Base-by-base conservation (phyloP, 108 stramenopile genomes). In the Pseudonitzschia delicatissima region DNA sequence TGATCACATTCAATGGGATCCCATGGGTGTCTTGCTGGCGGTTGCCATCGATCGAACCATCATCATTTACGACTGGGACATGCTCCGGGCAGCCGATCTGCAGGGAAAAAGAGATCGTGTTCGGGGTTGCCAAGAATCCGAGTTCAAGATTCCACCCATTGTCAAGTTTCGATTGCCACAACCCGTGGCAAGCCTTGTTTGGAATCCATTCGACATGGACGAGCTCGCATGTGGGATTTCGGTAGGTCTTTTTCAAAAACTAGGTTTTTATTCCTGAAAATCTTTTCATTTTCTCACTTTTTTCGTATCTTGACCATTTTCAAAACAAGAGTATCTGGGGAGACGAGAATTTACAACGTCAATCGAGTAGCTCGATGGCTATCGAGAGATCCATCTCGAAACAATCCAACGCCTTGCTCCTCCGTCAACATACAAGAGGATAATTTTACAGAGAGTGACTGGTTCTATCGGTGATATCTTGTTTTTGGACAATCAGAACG, bases 51-150 rank as follows among this genome's bases (percentile, higher is more conserved):
- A 34, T 21, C 15, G 37, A 18, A 37, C 25, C 7, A 70, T 82
- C 11, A 25, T 42, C 33, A 68, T 80, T 52, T 82, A 74, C 52
- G 76, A 82, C 62, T 82, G 81, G 81, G 81, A 82, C 52, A 74
- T 59, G 48, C 65, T 82, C 0, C 45, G 68, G 27, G 81, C 76
- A 0, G 69, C 73, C 20, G 72, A 77, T 40, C 25, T 75, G 23
- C 42, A 45, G 8, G 63, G 64, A 15, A 33, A 53, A 21, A 53
- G 52, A n/a, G 59, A 67, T 18, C 62, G 42, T 4, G 45, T 28
- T 8, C 69, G 65, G 11, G 5, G 45, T 37, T n/a, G 39, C 40
- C n/a, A 57, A 45, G n/a, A 55, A 5, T 28, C 37, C 0, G 44
- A 33, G 15, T 50, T 50, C 9, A 48, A 51, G 25, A 71, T 77